Base-by-base conservation (phyloP, 148 eudicot genomes). In the Suaeda aralocaspica region DNA sequence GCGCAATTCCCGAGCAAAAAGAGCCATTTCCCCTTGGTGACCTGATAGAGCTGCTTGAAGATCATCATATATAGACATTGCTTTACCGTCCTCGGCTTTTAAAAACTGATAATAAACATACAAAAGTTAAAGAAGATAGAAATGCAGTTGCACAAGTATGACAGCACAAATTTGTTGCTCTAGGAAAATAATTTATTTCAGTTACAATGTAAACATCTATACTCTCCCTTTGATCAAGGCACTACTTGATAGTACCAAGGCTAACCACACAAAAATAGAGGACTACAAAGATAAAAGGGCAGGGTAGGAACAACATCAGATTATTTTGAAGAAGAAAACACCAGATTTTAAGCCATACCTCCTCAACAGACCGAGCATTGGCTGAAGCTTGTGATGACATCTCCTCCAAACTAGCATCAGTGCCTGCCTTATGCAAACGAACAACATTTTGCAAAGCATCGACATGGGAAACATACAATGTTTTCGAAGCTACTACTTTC, bases 391-490 rank as follows among this genome's bases (percentile, higher is more conserved):
- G 74, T 72, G 86, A 78, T 22, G 97, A 87, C 68, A 94, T 74
- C 74, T 91, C 97, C 59, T 91, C 99, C 74, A 94, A 77, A 74
- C 82, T 83, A 75, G 96, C 87, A 85, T 83, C 86, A 29, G 85
- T 81, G 74, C 83, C 78, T 19, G 91, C 92, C 74, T 89, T 91
- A 80, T 94, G 97, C 85, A 89, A 64, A 16, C 93, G 85, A 53
- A 89, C 96, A 50, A 94, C 96, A 86, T 94, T 89, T 83, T 89
- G 91, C 62, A 94, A 62, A 46, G 91, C 91, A 76, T 94, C 99
- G 67, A 91, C 81, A 65, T 94, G 96, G 61, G 99, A 94, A 51
- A 87, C 66, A 76, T 83, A 89, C 71, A 89, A 68, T 6, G 79
- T 74, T 77, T 83, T 80, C 8, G 92, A 84, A 82, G 86, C 79